phyloP scores from a whole-genome alignment of 164 flowering plant species.

The Santalum album region DNA sequence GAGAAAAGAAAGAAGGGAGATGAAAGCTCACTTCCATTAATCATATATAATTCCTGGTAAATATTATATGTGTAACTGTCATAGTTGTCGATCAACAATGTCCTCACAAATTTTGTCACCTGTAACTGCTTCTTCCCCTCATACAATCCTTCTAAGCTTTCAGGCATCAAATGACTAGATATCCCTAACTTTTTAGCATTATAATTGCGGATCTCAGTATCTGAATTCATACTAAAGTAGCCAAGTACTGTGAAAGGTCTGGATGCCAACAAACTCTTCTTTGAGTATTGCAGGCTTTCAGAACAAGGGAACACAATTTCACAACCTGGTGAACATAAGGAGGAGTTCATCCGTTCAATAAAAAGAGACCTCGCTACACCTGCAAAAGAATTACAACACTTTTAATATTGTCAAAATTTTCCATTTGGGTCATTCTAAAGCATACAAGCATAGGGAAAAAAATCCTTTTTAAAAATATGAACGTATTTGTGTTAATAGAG shows the following conservation, averaged over 20 bases:
- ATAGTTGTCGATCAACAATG: conserved; percentile 91
- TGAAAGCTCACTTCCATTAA: conserved; percentile 68
- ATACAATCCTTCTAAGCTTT: conserved; percentile 36
- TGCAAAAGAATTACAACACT: conserved; percentile 9
- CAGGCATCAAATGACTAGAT: conserved; percentile 43
- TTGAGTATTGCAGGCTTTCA: conserved; percentile 15
- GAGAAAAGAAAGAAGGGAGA: conserved; percentile 6
- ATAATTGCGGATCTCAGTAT: conserved; percentile 7
- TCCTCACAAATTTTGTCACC: conserved; percentile 54
- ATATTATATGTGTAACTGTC: conserved; percentile 98
- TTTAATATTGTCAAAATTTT: too few species aligned
- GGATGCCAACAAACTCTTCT: conserved; percentile 10
- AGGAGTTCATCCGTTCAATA: conserved; percentile 20
- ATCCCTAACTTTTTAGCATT: conserved; percentile 18
- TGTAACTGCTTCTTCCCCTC: conserved; percentile 23
- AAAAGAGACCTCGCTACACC: conserved; percentile 2
- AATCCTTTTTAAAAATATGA: too few species aligned
- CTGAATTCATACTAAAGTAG: conserved; percentile 11
- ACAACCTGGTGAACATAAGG: conserved; percentile 22
- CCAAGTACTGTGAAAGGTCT: conserved; percentile 14
- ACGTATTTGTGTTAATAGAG: too few species aligned
- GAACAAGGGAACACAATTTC: conserved; percentile 19
- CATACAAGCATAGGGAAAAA: too few species aligned
- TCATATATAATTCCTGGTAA: conserved; percentile 69
- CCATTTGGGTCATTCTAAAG: too few species aligned